Conservation (phyloP, 75 land plant species). For the Picea sitchensis region DNA sequence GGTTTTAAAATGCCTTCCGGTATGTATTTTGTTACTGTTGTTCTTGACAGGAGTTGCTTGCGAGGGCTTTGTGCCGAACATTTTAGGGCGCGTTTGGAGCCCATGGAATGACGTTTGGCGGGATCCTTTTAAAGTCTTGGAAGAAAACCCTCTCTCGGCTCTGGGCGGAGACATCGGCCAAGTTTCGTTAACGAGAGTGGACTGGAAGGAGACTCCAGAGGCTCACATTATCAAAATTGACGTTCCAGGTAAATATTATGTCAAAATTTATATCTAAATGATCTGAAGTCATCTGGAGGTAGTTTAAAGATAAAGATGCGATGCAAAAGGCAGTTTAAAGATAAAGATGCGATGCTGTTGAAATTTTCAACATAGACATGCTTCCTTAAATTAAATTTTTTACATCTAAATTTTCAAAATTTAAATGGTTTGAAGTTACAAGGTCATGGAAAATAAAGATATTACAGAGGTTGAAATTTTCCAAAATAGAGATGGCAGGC, state of each 20-base stretch:
- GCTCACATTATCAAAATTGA: slow-evolving; percentile 44
- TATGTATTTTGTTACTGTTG: background rate
- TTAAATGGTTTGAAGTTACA: background rate
- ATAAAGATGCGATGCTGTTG: background rate
- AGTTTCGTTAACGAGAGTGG: slow-evolving; percentile 16
- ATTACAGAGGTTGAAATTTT: too few species aligned
- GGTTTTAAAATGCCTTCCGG: background rate
- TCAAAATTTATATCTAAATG: too few species aligned
- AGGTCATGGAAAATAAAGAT: too few species aligned
- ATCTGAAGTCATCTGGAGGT: background rate
- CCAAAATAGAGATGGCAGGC: too few species aligned
- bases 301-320: background rate
- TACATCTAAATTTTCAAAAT: background rate
- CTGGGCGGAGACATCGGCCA: background rate
- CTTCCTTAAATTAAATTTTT: background rate
- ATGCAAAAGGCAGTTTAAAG: too few species aligned
- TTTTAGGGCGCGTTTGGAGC: background rate
- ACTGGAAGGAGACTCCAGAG: slow-evolving; percentile 45
- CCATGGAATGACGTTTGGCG: background rate
- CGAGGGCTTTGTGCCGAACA: background rate
- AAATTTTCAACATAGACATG: background rate
- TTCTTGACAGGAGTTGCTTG: background rate
- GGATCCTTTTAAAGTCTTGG: background rate
- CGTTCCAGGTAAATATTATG: slow-evolving; percentile 30
- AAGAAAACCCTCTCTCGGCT: background rate